Conservation (phyloP, 2,329 filamentous ascomycete genomes). For the Penicillium sp. region DNA sequence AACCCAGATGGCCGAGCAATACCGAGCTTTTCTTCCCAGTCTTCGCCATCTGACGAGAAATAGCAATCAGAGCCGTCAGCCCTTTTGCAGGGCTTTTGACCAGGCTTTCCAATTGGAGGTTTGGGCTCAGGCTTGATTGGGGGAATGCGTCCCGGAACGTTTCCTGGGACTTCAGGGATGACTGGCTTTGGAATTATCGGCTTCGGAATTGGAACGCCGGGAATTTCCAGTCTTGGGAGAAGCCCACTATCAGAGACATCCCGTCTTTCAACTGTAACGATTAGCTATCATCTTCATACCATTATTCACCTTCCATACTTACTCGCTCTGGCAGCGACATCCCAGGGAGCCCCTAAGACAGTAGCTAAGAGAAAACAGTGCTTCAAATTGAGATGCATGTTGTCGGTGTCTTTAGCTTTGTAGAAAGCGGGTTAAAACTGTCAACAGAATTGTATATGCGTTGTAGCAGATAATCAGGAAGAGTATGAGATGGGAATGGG, state of each 20-base stretch:
- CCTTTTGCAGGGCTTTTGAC: background rate
- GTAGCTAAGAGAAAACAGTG: background rate
- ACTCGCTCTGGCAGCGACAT: background rate
- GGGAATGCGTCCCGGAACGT: background rate
- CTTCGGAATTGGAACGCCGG: background rate
- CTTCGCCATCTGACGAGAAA: background rate
- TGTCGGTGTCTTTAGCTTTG: background rate
- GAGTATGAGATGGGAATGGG: background rate
- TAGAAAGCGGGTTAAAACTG: background rate
- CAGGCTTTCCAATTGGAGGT: background rate
- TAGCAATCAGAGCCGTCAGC: background rate
- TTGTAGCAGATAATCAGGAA: background rate
- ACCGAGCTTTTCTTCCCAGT: background rate
- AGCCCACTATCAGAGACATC: background rate
- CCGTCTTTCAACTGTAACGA: background rate
- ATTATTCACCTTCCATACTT: background rate
- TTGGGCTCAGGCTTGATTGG: background rate
- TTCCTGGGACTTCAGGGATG: background rate
- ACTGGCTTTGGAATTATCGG: background rate
- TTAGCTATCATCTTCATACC: background rate
- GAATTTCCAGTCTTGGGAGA: background rate
- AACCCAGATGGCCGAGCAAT: background rate
- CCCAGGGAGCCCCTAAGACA: background rate
- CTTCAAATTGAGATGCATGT: background rate
- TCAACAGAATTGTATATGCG: background rate